phyloP scores from a whole-genome alignment of 305 asterid genomes.

The Lippia alba region DNA sequence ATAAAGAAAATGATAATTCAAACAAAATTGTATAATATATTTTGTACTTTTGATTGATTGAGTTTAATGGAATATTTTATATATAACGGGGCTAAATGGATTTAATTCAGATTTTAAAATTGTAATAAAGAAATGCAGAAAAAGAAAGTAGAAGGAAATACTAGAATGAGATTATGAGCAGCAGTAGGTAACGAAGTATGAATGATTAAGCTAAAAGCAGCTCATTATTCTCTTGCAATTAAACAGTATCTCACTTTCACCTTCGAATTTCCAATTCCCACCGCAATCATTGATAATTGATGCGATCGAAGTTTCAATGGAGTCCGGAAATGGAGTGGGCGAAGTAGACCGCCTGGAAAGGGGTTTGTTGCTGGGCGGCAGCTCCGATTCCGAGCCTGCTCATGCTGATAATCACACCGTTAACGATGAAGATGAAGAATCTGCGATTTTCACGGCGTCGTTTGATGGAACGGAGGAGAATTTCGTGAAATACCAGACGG shows the following conservation, averaged over 20 bases:
- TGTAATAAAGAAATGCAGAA: no score
- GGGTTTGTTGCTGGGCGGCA: conserved; percentile 46
- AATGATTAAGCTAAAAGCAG: no score
- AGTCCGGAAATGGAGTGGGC: conserved; percentile 38
- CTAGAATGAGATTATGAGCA: no score
- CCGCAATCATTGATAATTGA: conserved; percentile 6
- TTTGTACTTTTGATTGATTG: no score
- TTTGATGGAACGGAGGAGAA: conserved; percentile 61
- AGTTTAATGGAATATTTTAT: no score
- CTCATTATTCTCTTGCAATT: neutral
- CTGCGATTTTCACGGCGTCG: conserved; percentile 61
- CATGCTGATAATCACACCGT: conserved; percentile 27
- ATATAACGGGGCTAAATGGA: no score
- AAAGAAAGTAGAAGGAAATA: no score
- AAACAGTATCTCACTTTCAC: neutral
- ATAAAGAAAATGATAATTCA: no score
- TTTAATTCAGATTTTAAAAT: no score
- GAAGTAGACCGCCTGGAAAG: conserved; percentile 61
- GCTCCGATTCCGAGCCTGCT: conserved; percentile 25
- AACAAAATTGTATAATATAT: no score
- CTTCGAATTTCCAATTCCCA: neutral
- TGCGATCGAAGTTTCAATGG: conserved; percentile 44
- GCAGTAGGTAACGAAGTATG: no score
- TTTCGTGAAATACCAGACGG: conserved; percentile 63
- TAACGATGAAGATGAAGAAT: conserved; percentile 44